A percentile compares a stretch with the other conserved stretches of the same genome.
Evolutionary conservation across 164 flowering plant species (phyloP).

Genomic region (Hamamelis virginiana): DNA sequence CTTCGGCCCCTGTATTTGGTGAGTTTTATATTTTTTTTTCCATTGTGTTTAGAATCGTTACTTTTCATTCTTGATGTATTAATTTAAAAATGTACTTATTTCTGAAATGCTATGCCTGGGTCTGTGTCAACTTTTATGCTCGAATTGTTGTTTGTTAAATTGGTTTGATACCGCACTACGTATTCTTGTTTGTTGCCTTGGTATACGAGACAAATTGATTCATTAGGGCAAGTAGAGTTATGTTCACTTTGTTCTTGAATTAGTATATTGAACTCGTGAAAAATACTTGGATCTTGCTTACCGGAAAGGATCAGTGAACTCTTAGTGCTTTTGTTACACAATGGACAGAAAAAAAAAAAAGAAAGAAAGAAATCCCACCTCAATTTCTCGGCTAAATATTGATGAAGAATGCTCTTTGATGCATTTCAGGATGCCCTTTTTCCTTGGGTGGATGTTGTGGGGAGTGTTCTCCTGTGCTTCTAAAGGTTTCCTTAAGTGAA

Average conservation of each 20-base stretch:
- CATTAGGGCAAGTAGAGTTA: neutral
- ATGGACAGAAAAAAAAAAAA: too few relatives aligned
- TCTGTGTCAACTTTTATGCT: neutral
- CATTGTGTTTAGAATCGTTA: neutral
- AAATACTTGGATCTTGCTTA: neutral
- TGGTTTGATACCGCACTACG: neutral
- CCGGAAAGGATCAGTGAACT: neutral
- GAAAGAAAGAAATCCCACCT: too few relatives aligned
- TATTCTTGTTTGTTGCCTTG: neutral
- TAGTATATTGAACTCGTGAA: neutral
- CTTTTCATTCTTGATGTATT: neutral
- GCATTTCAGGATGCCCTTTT: neutral
- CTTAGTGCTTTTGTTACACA: neutral
- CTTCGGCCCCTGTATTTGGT: constrained; percentile 49
- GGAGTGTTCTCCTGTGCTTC: neutral
- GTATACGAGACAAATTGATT: neutral
- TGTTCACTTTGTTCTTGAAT: neutral
- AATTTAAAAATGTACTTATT: neutral
- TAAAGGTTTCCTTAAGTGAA: neutral
- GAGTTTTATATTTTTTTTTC: constrained; percentile 22
- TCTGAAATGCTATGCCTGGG: neutral
- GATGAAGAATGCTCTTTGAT: neutral
- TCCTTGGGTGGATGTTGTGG: neutral
- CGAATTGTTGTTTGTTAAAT: neutral
- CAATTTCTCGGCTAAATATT: too few relatives aligned